These are phyloP conservation scores for Staphylotrichum tortipilum DNA, from an alignment of 495 filamentous ascomycete genomes.

Conservation along the genomic window DNA sequence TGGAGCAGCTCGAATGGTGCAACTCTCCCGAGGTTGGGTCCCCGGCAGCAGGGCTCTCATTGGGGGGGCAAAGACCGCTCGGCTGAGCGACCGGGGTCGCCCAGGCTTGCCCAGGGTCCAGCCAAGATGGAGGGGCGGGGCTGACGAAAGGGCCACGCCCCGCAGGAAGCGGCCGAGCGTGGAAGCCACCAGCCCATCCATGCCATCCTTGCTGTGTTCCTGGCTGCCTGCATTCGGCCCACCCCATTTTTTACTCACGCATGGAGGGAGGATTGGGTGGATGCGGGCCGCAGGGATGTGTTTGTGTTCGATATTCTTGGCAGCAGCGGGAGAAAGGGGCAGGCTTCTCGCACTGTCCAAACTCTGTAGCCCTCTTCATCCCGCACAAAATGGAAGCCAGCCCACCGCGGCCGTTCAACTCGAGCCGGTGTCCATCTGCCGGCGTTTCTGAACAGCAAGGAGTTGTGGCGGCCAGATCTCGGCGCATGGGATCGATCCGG, in stretches of 20 bases:
- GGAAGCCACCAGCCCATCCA: neutral
- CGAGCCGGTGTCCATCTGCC: neutral
- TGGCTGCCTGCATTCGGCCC: neutral
- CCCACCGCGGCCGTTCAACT: neutral
- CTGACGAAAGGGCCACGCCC: constrained; percentile 8
- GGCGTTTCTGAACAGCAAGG: neutral
- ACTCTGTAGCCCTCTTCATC: neutral
- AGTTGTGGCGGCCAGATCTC: neutral
- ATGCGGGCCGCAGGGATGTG: neutral
- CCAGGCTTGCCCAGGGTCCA: constrained; percentile 8
- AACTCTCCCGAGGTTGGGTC: constrained; percentile 19
- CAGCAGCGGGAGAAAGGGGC: neutral
- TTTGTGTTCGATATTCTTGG: too few relatives aligned
- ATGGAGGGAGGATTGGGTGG: too few relatives aligned
- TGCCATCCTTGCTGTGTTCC: too few relatives aligned
- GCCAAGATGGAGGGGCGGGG: constrained; percentile 11
- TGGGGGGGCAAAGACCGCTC: constrained; percentile 5
- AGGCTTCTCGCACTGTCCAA: constrained; percentile 5
- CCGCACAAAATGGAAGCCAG: too few relatives aligned
- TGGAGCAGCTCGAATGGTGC: constrained; percentile 11
- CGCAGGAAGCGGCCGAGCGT: constrained; percentile 1
- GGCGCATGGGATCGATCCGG: neutral
- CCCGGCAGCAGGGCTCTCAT: constrained; percentile 9
- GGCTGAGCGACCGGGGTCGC: constrained; percentile 12
- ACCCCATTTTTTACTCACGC: too few relatives aligned